Evolutionary conservation across 768 basidiomycete species (phyloP), one percentile per base, ranked within the genome.

Genomic region (Amanita fuliginea): DNA sequence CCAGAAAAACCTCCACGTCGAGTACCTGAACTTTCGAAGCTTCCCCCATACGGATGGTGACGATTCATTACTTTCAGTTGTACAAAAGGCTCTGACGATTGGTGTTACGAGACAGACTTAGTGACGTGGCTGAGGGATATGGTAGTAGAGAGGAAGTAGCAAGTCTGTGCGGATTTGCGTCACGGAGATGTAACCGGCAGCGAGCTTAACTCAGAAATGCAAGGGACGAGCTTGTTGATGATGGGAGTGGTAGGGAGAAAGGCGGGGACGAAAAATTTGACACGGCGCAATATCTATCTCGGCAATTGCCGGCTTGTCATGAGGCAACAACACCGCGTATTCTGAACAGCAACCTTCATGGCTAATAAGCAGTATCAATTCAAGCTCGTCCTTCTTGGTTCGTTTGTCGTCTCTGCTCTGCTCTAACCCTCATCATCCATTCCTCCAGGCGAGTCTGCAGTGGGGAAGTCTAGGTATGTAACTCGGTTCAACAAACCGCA

Each of bases 361-460:
- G 89, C 90, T 53, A 51, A 51, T 51, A 88, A 87, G 65, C 89
- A 92, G 69, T 87, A 77, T 57, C 89, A 91, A 67, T 96, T 95
- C 74, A 97, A 97, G 66, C 86, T 98, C 56, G 95, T 97, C 55
- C 79, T 97, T 41, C 80, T 97, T 54, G 96, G 96, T 89, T 53
- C 55, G 77, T 70, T 11, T 16, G 30, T 18, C n/a, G 19, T 54
- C 46, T 13, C 32, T 19, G n/a, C 19, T 11, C 36, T 40, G 34
- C 18, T 21, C 48, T 41, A 36, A 41, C 19, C 46, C 54, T 57
- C 32, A 61, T 55, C 9, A 47, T 50, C 51, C 14, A 3, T 19
- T 52, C 21, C 40, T 51, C 22, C 61, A 96, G 93, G 94, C 59
- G 94, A 97, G 73, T 93, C 89, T 35, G 95, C 96, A 39, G 96